Evolutionary conservation across 1,139 yeast genomes (phyloP), one percentile per base, ranked within the genome.

Genomic region (Taiozyma sp.): DNA sequence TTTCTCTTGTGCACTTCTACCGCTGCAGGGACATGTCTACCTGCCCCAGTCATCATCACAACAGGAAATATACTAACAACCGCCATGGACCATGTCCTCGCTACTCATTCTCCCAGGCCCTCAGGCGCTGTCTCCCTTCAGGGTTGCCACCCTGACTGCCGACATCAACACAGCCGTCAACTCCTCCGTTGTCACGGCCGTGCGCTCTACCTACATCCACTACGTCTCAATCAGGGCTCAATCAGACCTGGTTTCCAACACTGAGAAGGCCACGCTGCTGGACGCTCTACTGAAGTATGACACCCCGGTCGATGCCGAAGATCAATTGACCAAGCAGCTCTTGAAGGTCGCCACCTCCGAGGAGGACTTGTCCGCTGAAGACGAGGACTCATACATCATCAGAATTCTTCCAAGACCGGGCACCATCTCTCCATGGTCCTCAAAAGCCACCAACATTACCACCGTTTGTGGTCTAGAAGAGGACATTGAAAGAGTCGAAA

Each of bases 391-490:
- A 39, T 79, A 81, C 57, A 72, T 91, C 61, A 72, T 93, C 49
- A 79, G 96, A 67, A 78, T 95, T 51, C 77, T 92, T 53, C 99
- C 99, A 46, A 83, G 99, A 69, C 77, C 93, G 10, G 99, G 99
- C 54, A 93, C 99, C 27, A 91, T 93, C 59, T 92, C 98, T 28
- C 99, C 99, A 36, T 95, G 99, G 99, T 90, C 97, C 19, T 92
- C 99, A 19, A 95, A 95, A 72, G 99, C 99, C 39, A 92, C 99
- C 45, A 93, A 93, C 70, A 95, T 95, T 60, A 81, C 95, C 48
- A 82, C 83, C 53, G 96, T 88, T 49, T 90, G 97, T 72, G 97
- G 97, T 8, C 78, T 93, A 54, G 78, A 77, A 43, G 76, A 76
- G 16, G 79, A 77, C 54, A 77, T 93, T 45, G 87, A 83, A 64